Evolutionary conservation across 2,329 filamentous ascomycete species (phyloP), one percentile per base, ranked within the genome.

Genomic region (Aspergillus texensis): DNA sequence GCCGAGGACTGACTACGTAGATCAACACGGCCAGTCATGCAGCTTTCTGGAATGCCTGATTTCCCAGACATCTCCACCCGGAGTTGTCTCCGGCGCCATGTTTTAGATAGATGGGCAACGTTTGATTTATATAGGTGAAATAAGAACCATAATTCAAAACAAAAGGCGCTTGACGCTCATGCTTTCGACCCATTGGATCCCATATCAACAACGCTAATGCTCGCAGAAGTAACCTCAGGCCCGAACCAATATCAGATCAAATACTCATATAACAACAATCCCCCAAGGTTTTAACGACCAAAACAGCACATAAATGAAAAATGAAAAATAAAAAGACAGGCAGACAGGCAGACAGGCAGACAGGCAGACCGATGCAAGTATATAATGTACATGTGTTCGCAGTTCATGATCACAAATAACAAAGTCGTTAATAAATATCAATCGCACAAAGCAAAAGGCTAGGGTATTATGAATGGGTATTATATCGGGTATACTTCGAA

Each of bases 271-370:
- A 50, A 24, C 43, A 34, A 46, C 39, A 58, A 30, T 24, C 45
- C 45, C 45, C 5, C 26, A 54, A 26, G 16, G 46, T 60, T 3
- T 32, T 26, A 58, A 46, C 21, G 5, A 34, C 6, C 21, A 26
- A 46, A 3, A 6, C 16, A 59, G 43, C 24, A 46, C 11, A 24
- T 12, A 46, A 46, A 12, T 24, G n/a, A 46, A 36, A 30, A 28
- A 6, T 28, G 36, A 41, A 56, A 64, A 55, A 63, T 63, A 63
- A 57, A 30, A 56, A 66, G 62, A 56, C 59, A 69, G 60, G 41
- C 65, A 66, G 62, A 56, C 59, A 69, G 60, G 41, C 65, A 65
- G 63, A n/a, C n/a, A 69, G 60, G 41, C 65, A 66, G 62, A 54
- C 62, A 56, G 65, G 67, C 64, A 67, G 55, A 56, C 62, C 58